Evolutionary conservation across 306 rosid genomes (phyloP).

Genomic region (Ormosia semicastrata): DNA sequence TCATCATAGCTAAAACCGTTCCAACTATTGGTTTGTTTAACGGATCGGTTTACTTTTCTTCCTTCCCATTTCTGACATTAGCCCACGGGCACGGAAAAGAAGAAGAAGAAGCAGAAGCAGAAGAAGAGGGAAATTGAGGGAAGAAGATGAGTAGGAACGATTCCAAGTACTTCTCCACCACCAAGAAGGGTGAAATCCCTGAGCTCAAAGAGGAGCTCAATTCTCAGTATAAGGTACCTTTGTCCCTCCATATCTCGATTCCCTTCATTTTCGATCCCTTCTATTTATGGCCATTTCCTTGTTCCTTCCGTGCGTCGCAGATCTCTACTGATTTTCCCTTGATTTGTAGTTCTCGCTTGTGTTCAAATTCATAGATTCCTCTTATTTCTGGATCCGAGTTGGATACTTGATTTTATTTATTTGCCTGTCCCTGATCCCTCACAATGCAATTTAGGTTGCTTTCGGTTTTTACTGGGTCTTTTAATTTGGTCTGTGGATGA

Average conservation of each 20-base stretch:
- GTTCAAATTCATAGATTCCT: not conserved
- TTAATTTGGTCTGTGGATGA: not conserved
- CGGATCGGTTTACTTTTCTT: too few species aligned
- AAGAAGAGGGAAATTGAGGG: not conserved
- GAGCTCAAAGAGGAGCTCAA: conserved; percentile 99
- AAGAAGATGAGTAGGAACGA: conserved; percentile 91
- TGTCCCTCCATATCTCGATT: not conserved
- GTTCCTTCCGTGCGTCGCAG: too few species aligned
- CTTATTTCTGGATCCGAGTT: conserved; percentile 20
- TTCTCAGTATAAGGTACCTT: conserved; percentile 94
- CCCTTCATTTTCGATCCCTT: not conserved
- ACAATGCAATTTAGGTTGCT: not conserved
- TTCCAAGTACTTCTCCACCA: conserved; percentile 98
- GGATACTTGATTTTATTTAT: not conserved
- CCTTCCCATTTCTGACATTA: too few species aligned
- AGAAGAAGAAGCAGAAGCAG: not conserved
- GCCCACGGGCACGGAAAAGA: not conserved
- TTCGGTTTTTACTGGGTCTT: not conserved
- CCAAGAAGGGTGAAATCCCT: conserved; percentile 99
- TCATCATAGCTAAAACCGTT: too few species aligned
- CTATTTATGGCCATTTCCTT: not conserved
- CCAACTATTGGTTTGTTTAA: too few species aligned
- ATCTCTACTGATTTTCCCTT: too few species aligned
- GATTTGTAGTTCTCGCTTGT: not conserved
- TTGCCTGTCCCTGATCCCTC: not conserved